A percentile compares a stretch with the other conserved stretches of the same genome.
Evolutionary conservation across 768 basidiomycete species (phyloP).

Genomic region (Candolleomyces eurysporus): DNA sequence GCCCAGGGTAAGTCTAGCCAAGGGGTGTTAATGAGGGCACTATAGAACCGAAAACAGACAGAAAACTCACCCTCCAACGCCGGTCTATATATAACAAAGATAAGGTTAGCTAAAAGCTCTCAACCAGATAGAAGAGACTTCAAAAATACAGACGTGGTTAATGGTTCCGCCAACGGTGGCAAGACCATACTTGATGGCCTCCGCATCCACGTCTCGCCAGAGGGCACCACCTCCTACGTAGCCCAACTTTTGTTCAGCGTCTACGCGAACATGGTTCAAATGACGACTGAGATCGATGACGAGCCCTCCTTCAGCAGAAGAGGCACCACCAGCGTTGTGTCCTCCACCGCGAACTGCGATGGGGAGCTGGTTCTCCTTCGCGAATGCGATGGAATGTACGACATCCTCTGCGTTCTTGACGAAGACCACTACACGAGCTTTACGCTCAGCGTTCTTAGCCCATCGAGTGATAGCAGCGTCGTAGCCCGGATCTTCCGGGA

Average conservation of each 20-base stretch:
- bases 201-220: slow-evolving; percentile 44
- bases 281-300: slow-evolving; percentile 48
- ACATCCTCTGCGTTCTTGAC: slow-evolving; percentile 42
- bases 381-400: slow-evolving; percentile 30
- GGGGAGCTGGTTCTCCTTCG: slow-evolving; percentile 29
- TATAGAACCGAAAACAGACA: not conserved
- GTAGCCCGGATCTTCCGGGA: slow-evolving; percentile 32
- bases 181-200: slow-evolving; percentile 39
- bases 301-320: slow-evolving; percentile 43
- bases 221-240: slow-evolving; percentile 45
- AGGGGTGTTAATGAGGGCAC: not conserved
- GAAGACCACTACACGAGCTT: slow-evolving; percentile 41
- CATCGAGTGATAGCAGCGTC: slow-evolving; percentile 39
- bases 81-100: slow-evolving; percentile 32
- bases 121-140: slow-evolving; percentile 3
- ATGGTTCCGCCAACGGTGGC: slow-evolving; percentile 46
- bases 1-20: slow-evolving; percentile 40
- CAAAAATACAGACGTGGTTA: slow-evolving; percentile 39
- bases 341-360: slow-evolving; percentile 47
- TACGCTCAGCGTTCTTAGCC: slow-evolving; percentile 38
- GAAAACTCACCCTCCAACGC: slow-evolving; percentile 45
- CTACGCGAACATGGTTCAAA: slow-evolving; percentile 34
- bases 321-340: slow-evolving; percentile 40
- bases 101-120: slow-evolving; percentile 6
- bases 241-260: slow-evolving; percentile 33